Conservation (phyloP, 305 asterid species). For the Rubia peregrina region DNA sequence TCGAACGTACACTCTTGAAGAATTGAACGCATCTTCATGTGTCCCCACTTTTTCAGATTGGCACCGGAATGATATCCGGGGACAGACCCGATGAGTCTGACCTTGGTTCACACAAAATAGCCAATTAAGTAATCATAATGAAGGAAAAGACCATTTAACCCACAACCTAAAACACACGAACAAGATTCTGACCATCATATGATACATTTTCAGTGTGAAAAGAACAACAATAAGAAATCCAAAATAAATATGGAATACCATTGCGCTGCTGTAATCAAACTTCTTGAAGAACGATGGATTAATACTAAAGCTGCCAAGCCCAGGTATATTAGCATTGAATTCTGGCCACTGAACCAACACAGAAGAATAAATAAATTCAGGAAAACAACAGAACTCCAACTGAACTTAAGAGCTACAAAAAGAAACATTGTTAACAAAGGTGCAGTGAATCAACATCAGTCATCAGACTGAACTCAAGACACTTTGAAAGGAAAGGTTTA, state of each 20-base stretch:
- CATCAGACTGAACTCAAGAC: neutral
- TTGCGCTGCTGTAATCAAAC: slow-evolving; percentile 77
- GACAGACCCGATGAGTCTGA: slow-evolving; percentile 88
- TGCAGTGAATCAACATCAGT: neutral
- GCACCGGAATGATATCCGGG: slow-evolving; percentile 94
- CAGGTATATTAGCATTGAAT: slow-evolving; percentile 58
- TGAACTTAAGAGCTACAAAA: neutral
- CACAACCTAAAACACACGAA: neutral
- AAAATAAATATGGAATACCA: slow-evolving; percentile 29
- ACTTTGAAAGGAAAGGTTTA: neutral
- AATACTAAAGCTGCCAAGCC: slow-evolving; percentile 58
- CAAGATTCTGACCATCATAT: neutral
- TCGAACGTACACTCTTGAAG: slow-evolving; percentile 81
- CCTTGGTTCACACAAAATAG: slow-evolving; percentile 38
- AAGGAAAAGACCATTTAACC: neutral
- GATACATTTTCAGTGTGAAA: neutral
- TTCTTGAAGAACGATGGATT: slow-evolving; percentile 73
- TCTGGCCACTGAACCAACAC: slow-evolving; percentile 73
- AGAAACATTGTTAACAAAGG: neutral
- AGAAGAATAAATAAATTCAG: slow-evolving; percentile 15
- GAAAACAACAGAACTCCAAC: neutral
- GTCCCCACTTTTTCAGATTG: slow-evolving; percentile 89
- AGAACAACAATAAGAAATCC: slow-evolving; percentile 8
- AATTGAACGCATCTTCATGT: slow-evolving; percentile 83
- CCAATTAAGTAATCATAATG: neutral